These are phyloP conservation scores for Entomortierella lignicola DNA, from an alignment of 192 early-diverging fungal genomes.

Conservation along the genomic window DNA sequence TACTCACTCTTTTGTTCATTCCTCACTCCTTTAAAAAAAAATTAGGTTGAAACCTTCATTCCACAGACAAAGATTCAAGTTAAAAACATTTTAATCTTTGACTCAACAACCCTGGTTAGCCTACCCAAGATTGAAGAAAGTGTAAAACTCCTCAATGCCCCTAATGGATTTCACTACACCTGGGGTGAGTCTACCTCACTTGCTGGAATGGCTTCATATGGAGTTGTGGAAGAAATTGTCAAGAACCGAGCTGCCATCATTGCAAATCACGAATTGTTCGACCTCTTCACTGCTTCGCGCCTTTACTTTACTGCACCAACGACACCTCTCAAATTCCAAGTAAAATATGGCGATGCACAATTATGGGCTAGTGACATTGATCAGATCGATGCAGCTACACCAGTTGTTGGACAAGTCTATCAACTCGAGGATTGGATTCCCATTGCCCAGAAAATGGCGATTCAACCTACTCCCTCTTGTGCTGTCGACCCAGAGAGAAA, in stretches of 20 bases:
- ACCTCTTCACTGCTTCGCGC: constrained; percentile 10
- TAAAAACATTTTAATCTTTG: constrained; percentile 41
- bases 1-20: too few relatives aligned
- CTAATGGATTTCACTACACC: constrained; percentile 16
- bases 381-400: constrained; percentile 28
- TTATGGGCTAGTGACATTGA: constrained; percentile 64
- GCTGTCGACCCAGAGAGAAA: constrained; percentile 14
- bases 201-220: constrained; percentile 59
- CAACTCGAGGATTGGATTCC: constrained; percentile 60
- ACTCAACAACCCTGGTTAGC: constrained; percentile 35
- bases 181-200: constrained; percentile 33
- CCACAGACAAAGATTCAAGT: constrained; percentile 30
- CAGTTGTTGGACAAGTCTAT: constrained; percentile 57
- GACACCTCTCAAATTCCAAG: constrained; percentile 38
- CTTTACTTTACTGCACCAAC: constrained; percentile 36
- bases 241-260: constrained; percentile 16
- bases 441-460: constrained; percentile 38
- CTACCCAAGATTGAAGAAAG: constrained; percentile 33
- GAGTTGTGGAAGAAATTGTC: constrained; percentile 32
- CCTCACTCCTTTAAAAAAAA: not conserved
- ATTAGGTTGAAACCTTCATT: constrained; percentile 39
- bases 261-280: constrained; percentile 14
- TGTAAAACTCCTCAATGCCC: not conserved
- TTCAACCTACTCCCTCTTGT: constrained; percentile 43
- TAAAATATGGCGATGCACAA: constrained; percentile 21